A percentile compares a stretch with the other conserved stretches of the same genome.
Conservation (phyloP, 345 rosid species). For the Noccaea bulbosa region DNA sequence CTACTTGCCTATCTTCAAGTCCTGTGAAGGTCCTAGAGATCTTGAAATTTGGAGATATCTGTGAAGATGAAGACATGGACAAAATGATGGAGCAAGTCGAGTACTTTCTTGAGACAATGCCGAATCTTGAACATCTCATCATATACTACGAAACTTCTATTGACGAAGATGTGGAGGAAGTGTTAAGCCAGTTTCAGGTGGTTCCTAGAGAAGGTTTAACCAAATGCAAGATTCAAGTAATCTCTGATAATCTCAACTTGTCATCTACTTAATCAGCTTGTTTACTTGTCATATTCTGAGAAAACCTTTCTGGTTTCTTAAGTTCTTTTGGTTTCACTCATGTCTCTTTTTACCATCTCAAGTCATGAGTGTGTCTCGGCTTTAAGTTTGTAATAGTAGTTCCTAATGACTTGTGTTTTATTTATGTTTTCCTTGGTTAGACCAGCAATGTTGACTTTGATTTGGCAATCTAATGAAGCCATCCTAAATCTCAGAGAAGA, state of each 20-base stretch:
- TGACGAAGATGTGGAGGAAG: constrained; percentile 20
- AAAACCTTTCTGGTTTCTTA: constrained; percentile 1
- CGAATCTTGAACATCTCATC: constrained; percentile 20
- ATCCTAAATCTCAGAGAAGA: neutral
- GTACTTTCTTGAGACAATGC: constrained; percentile 24
- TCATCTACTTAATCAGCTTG: constrained; percentile 1
- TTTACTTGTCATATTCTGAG: neutral
- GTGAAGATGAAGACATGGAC: constrained; percentile 25
- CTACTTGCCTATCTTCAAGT: constrained; percentile 34
- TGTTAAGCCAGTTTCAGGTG: neutral
- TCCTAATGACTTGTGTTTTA: neutral
- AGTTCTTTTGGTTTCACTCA: constrained; percentile 12
- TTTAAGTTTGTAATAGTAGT: constrained; percentile 8
- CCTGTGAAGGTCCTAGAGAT: constrained; percentile 36
- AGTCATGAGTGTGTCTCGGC: constrained; percentile 28
- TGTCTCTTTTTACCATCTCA: constrained; percentile 20
- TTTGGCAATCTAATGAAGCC: neutral
- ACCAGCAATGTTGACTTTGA: constrained; percentile 22
- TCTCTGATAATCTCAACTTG: constrained; percentile 5
- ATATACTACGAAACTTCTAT: neutral
- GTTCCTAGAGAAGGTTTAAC: constrained; percentile 21
- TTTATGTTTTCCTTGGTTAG: neutral
- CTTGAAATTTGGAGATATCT: constrained; percentile 19
- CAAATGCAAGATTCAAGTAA: constrained; percentile 22
- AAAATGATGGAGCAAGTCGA: constrained; percentile 15